Evolutionary conservation across 2,329 filamentous ascomycete species (phyloP), one percentile per base, ranked within the genome.

Genomic region (Alternaria sp.): DNA sequence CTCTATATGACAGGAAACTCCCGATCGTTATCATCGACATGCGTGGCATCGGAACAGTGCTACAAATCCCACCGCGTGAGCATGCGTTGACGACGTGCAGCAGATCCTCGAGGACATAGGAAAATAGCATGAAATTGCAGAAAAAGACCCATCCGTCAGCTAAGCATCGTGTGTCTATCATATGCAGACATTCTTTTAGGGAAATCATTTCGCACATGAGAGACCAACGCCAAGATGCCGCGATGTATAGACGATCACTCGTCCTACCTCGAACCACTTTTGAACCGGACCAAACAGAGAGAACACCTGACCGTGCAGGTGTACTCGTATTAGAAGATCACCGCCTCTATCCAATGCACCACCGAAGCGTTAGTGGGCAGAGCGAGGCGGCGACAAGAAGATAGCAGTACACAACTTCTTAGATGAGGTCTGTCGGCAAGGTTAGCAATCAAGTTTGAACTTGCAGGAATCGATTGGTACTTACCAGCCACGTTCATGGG

Each of bases 401-500:
- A 62, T 64, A 71, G 69, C 57, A 57, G 52, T 54, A 51, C 65
- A 68, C 65, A 66, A 61, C 71, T 65, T 66, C 66, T 78, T 80
- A 80, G 72, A 80, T 80, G 70, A 80, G 77, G 64, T 80, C 76
- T 78, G 59, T 20, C 11, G 34, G 25, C 8, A 7, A 12, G 32
- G 60, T 75, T 66, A 74, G 68, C 25, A 38, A 36, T 14, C 27
- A 41, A 14, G 16, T 45, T 9, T 32, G 10, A 36, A 5, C 16
- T 14, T 38, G 11, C 16, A 11, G 3, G 18, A 28, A 18, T 28
- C 3, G 12, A 8, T 18, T 16, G 9, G n/a, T 25, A 82, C 85
- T 78, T 84, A 86, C 85, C 85, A 79, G 87, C 86, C 82, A 90
- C 89, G 83, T 90, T 90, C 95, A 99, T 98, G 79, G 95, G 95